Base-by-base conservation (phyloP, 1,284 basidiomycete genomes). In the Neolentinus lepideus region DNA sequence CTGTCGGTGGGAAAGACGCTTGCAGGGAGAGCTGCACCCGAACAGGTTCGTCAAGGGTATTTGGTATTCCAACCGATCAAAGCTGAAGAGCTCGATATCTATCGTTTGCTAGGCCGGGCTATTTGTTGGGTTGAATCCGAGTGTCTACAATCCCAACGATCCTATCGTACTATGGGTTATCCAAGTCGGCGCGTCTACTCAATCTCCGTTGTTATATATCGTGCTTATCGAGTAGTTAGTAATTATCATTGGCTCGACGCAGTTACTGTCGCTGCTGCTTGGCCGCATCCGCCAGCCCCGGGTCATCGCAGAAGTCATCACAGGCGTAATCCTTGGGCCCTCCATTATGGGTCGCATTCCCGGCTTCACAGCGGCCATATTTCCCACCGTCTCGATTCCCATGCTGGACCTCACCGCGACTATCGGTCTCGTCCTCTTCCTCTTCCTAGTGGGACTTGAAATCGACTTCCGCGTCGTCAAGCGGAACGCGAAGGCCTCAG, bases 391-490 rank as follows among this genome's bases (percentile, higher is more conserved):
- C 0, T 90, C 87, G 3, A 72, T 95, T 56, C 78, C 88, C 8
- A 75, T 87, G 60, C 84, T 98, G 54, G 88, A 80, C 56, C 81
- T 98, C 29, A 90, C 94, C 11, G 83, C 88, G 22, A 94, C 85
- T 56, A 84, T 98, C 58, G 96, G 96, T 53, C 81, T 98, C 21
- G 84, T 96, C 61, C 77, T 97, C 35, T 95, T 93, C 73, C 80
- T 96, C 11, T 95, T 95, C 74, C 76, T 95, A 54, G 84, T 98
- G 45, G 96, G 93, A 12, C 78, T 98, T 51, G 88, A 90, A 73
- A 86, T 96, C 56, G 95, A 98, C 65, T 77, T 84, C 16, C 76
- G 81, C 3, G 67, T 85, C 54, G 73, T 86, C 63, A 77, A 71
- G 61, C 68, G 71, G 47, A 80, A 82, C 61, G 75, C 71, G 8